A percentile compares a stretch with the other conserved stretches of the same genome.
Evolutionary conservation across 768 basidiomycete genomes (phyloP).

Genomic region (Pulveroboletus frians): DNA sequence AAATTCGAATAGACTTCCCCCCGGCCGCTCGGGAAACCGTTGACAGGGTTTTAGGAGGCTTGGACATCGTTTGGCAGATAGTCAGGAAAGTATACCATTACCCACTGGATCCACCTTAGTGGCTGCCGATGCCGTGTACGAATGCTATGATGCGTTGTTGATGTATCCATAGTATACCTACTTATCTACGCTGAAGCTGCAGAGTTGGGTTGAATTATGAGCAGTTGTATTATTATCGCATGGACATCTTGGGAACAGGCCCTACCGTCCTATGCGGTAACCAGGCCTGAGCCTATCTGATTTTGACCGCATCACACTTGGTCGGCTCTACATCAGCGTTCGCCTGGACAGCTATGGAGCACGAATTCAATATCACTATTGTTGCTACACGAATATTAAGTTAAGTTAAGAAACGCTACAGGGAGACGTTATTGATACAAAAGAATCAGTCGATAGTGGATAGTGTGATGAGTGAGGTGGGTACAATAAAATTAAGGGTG

Average conservation of each 20-base stretch:
- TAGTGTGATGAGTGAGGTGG: background rate
- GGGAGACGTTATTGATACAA: slow-evolving; percentile 26
- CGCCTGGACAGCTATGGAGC: too few species aligned
- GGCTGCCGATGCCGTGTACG: background rate
- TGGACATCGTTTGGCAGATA: slow-evolving; percentile 28
- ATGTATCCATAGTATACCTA: slow-evolving; percentile 13
- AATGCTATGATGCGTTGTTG: slow-evolving; percentile 2
- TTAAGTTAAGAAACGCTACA: slow-evolving; percentile 14
- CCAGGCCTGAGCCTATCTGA: too few species aligned
- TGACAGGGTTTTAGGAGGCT: slow-evolving; percentile 25
- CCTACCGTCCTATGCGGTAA: too few species aligned
- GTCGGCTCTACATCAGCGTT: too few species aligned
- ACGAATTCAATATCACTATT: background rate
- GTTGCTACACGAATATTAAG: slow-evolving; percentile 20
- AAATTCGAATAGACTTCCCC: slow-evolving; percentile 22
- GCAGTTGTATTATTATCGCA: background rate
- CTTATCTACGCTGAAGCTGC: background rate
- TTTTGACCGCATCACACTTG: background rate
- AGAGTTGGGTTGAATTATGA: background rate
- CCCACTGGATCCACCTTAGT: slow-evolving; percentile 32
- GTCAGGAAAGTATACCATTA: slow-evolving; percentile 32
- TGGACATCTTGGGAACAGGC: background rate
- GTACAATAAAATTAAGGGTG: slow-evolving; percentile 13
- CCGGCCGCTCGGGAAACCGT: slow-evolving; percentile 20
- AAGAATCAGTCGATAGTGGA: slow-evolving; percentile 18